Percentiles rank a stretch among this genome's conserved stretches.
These are phyloP conservation scores for Hypoxylon sp. DNA, from an alignment of 2,329 filamentous ascomycete species.

Conservation along the genomic window DNA sequence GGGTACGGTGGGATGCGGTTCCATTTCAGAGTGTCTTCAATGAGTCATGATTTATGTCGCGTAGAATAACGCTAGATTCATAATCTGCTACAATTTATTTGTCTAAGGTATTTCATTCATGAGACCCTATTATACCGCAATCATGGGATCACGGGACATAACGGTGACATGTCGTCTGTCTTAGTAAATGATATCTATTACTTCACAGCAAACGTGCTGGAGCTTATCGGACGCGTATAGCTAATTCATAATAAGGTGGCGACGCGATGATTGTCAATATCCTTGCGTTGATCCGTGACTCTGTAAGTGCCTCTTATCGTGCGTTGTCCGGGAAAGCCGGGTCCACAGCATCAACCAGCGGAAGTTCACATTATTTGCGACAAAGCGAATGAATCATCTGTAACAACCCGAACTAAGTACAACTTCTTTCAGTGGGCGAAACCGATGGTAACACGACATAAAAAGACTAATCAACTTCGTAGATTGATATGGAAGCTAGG, in stretches of 20 bases:
- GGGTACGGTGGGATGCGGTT: constrained; percentile 5
- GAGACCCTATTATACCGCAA: background rate
- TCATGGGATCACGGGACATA: too few species aligned
- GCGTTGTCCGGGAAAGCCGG: background rate
- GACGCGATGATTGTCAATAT: background rate
- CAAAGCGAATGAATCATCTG: background rate
- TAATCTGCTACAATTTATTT: background rate
- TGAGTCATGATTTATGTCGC: too few species aligned
- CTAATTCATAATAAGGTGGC: too few species aligned
- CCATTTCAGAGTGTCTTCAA: background rate
- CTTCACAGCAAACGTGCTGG: too few species aligned
- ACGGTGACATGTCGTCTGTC: too few species aligned
- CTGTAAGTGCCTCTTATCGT: background rate
- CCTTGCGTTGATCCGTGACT: background rate
- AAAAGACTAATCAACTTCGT: background rate
- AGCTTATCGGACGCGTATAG: too few species aligned
- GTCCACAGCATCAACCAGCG: background rate
- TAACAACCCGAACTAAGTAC: background rate
- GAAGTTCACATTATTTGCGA: background rate
- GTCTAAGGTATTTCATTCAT: background rate
- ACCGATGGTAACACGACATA: background rate
- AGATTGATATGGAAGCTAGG: too few species aligned
- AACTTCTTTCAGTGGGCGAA: background rate
- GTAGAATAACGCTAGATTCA: background rate
- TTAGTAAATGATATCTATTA: too few species aligned